Conservation (phyloP, 2,329 filamentous ascomycete species). For the Fusarium sp. region DNA sequence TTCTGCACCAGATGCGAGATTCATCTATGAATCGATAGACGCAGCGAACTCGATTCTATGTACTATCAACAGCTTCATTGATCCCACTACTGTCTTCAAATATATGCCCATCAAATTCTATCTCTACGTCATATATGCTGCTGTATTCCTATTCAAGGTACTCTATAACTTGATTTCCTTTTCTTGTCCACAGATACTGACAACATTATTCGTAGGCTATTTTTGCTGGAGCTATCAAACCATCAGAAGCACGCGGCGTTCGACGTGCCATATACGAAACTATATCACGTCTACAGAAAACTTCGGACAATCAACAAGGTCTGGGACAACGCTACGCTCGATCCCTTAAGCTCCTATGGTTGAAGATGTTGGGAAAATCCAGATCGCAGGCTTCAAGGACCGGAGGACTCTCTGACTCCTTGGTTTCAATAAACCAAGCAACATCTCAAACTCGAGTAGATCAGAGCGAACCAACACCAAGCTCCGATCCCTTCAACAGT, state of each 20-base stretch:
- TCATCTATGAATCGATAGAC: conserved; percentile 74
- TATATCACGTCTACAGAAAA: conserved; percentile 68
- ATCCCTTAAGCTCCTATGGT: conserved; percentile 70
- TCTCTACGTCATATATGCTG: conserved; percentile 70
- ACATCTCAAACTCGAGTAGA: background rate
- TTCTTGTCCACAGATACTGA: background rate
- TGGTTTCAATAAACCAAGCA: background rate
- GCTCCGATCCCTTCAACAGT: conserved; percentile 60
- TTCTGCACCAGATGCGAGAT: conserved; percentile 70
- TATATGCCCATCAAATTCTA: conserved; percentile 74
- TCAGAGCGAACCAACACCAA: conserved; percentile 41
- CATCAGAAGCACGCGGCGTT: conserved; percentile 64
- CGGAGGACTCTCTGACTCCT: background rate
- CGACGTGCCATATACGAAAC: conserved; percentile 68
- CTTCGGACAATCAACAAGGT: conserved; percentile 67
- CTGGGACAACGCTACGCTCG: conserved; percentile 71
- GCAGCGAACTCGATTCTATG: conserved; percentile 70
- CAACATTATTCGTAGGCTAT: background rate
- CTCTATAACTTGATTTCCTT: too few relatives aligned
- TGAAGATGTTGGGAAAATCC: conserved; percentile 49
- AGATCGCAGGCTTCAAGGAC: conserved; percentile 2
- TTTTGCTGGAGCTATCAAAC: conserved; percentile 66
- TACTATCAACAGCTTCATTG: conserved; percentile 68
- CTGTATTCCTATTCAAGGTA: conserved; percentile 72
- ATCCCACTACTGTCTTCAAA: conserved; percentile 67